Conservation (phyloP, 1,284 basidiomycete species). For the Cutaneotrichosporon dermatis region DNA sequence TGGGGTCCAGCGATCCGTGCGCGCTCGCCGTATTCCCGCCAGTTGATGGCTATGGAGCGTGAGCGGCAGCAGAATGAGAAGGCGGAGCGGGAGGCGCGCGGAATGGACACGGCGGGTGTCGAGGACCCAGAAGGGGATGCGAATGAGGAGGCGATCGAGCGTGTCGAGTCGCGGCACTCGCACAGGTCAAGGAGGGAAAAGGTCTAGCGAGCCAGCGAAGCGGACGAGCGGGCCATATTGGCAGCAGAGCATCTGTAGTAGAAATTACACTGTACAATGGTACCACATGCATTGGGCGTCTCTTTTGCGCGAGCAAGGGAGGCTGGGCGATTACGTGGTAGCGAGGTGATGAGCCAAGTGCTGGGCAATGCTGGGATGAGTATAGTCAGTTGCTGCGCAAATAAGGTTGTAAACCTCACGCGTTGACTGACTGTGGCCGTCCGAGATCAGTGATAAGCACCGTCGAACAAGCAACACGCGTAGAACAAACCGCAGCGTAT, state of each 20-base stretch:
- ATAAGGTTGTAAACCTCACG: too few species aligned
- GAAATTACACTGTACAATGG: too few species aligned
- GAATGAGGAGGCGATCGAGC: constrained; percentile 12
- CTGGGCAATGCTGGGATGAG: too few species aligned
- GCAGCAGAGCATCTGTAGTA: constrained; percentile 40
- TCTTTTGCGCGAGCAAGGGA: constrained; percentile 58
- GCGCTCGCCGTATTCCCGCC: constrained; percentile 32
- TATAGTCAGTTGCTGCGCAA: too few species aligned
- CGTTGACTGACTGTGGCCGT: not conserved
- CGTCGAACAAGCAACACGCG: too few species aligned
- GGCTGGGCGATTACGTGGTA: not conserved
- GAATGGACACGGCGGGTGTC: constrained; percentile 8
- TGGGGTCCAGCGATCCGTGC: constrained; percentile 40
- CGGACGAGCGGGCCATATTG: not conserved
- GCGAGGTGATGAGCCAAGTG: too few species aligned
- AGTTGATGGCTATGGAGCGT: constrained; percentile 41
- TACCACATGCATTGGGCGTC: constrained; percentile 28
- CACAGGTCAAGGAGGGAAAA: not conserved
- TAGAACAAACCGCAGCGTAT: too few species aligned
- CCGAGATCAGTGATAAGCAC: too few species aligned
- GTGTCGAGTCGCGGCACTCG: not conserved
- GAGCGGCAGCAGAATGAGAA: constrained; percentile 29
- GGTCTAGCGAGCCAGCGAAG: not conserved
- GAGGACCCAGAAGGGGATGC: constrained; percentile 18
- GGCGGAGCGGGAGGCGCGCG: constrained; percentile 7